A percentile compares a stretch with the other conserved stretches of the same genome.
Conservation (phyloP, 352 stramenopile species). For the Phytophthora lateralis region DNA sequence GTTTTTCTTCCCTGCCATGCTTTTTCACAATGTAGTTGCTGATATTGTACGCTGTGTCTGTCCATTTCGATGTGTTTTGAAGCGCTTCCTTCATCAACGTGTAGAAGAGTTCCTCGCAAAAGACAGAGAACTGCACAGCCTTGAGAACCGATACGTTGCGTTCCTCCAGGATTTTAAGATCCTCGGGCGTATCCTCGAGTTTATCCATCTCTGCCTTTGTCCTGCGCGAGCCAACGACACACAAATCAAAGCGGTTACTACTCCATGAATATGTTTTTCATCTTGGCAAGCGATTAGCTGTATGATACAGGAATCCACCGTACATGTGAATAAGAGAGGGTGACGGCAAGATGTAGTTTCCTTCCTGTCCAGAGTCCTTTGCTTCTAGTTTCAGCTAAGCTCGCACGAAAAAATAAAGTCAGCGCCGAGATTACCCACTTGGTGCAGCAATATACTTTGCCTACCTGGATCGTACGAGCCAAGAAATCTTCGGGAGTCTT, state of each 20-base stretch:
- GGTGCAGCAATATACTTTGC: not conserved
- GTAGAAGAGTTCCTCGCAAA: slow-evolving; percentile 87
- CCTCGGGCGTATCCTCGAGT: slow-evolving; percentile 64
- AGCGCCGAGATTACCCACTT: not conserved
- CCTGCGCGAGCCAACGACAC: slow-evolving; percentile 26
- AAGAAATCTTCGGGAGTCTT: slow-evolving; percentile 84
- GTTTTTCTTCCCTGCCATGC: slow-evolving; percentile 40
- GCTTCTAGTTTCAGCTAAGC: slow-evolving; percentile 45
- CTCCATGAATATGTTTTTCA: not conserved
- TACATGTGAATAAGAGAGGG: slow-evolving; percentile 54
- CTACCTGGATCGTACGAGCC: slow-evolving; percentile 74
- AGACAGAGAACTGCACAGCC: slow-evolving; percentile 87
- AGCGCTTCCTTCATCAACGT: slow-evolving; percentile 84
- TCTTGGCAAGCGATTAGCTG: not conserved
- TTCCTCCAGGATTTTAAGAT: slow-evolving; percentile 65
- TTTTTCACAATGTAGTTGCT: slow-evolving; percentile 64
- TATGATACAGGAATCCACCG: not conserved
- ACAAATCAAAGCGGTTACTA: not conserved
- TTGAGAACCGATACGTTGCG: slow-evolving; percentile 76
- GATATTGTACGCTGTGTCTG: slow-evolving; percentile 66
- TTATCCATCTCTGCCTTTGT: slow-evolving; percentile 59
- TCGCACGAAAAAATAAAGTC: not conserved
- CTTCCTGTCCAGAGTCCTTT: slow-evolving; percentile 38
- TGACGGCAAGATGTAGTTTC: slow-evolving; percentile 50
- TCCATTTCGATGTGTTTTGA: slow-evolving; percentile 69